phyloP scores from a whole-genome alignment of 2,329 filamentous ascomycete genomes.

The Scedosporium aurantiacum region DNA sequence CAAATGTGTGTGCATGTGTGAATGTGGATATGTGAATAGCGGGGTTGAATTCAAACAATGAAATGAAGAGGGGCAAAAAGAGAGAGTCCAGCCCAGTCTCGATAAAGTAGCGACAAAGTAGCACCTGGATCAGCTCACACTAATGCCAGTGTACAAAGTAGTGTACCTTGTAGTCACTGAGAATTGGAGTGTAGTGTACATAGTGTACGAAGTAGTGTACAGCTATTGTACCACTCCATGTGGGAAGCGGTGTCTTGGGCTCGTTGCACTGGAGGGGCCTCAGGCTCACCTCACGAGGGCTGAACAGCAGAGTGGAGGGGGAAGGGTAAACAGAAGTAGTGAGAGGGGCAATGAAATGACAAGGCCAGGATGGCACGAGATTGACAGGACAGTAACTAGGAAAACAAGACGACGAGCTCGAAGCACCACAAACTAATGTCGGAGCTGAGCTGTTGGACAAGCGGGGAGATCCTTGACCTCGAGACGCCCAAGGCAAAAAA shows the following conservation, averaged over 20 bases:
- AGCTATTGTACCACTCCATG: not conserved
- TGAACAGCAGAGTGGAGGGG: no score
- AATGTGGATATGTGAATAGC: not conserved
- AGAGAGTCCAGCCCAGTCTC: not conserved
- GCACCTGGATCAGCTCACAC: no score
- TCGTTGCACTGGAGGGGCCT: no score
- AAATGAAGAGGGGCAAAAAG: not conserved
- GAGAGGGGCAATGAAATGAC: not conserved
- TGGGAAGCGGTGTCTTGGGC: no score
- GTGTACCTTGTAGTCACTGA: not conserved
- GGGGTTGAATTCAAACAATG: conserved; percentile 1
- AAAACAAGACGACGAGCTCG: not conserved
- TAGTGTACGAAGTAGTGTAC: not conserved
- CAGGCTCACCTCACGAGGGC: no score
- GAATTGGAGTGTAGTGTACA: not conserved
- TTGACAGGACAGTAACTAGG: not conserved
- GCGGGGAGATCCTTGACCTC: no score
- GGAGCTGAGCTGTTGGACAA: no score
- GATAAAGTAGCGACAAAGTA: no score
- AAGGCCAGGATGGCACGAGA: not conserved
- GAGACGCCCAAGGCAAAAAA: no score
- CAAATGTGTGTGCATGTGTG: not conserved
- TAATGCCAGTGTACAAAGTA: not conserved
- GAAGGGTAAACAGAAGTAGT: not conserved
- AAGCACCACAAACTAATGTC: no score